Evolutionary conservation across 176 grass and related monocot genomes (phyloP), one percentile per base, ranked within the genome.

Genomic region (Oryza australiensis): DNA sequence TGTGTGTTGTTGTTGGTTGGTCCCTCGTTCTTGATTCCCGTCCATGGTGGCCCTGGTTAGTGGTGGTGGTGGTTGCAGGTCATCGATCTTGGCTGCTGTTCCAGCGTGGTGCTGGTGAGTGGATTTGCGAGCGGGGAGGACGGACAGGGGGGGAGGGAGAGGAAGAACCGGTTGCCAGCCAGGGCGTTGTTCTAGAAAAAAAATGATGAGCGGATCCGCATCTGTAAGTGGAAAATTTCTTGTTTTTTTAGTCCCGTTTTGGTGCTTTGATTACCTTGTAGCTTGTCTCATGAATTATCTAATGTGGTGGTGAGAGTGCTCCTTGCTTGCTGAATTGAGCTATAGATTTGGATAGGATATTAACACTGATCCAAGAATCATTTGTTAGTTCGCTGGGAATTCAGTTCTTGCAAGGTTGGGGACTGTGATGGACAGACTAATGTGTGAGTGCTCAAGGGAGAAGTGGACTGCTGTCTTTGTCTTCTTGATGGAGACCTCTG

Each of bases 161-260:
- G 37, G 57, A 55, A 41, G 34, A 59, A n/a, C n/a, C n/a, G n/a
- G n/a, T n/a, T n/a, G n/a, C n/a, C n/a, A n/a, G n/a, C n/a, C n/a
- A n/a, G n/a, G n/a, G n/a, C n/a, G n/a, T n/a, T n/a, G n/a, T n/a
- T n/a, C n/a, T n/a, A n/a, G n/a, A n/a, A n/a, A n/a, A n/a, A 88
- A 75, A 11, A 24, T 11, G 80, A 92, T 90, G 92, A 69, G 45
- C 66, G 74, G 82, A 92, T 94, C 89, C 70, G 64, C 69, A 79
- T 70, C 37, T 86, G 92, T 94, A 87, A 92, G 92, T 70, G 33
- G 4, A 15, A 12, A 51, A 3, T 28, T 64, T 88, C 27, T 9
- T 59, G 12, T 28, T 28, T 28, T 28, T 28, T 28, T 28, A 35
- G 37, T 64, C 16, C 0, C 2, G 4, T 48, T 76, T 12, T 37